Base-by-base conservation (phyloP, 2,329 filamentous ascomycete species). In the Microcyclosporella mali region DNA sequence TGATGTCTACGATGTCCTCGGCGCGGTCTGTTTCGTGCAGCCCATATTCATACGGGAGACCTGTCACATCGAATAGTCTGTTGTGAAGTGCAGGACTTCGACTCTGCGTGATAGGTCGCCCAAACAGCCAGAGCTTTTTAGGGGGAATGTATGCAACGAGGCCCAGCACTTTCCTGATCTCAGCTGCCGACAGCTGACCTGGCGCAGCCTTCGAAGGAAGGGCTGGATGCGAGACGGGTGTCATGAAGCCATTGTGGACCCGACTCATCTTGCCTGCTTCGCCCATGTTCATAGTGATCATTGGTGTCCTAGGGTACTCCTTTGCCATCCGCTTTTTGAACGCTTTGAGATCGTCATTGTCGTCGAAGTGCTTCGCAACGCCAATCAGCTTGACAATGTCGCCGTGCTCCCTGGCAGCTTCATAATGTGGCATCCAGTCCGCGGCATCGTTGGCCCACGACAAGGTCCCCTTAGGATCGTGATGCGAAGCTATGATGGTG, bases 221-320 rank as follows among this genome's bases (percentile, higher is more conserved):
- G 10, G 77, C 77, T 1, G 88, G 85, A 63, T 97, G 92, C 2
- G 88, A 88, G 11, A 98, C 92, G 0, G 92, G 92, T 0, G 92
- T 97, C 71, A 98, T 80, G 71, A 97, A 97, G 21, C 78, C 74
- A 66, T 98, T 98, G 45, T 94, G 71, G 33, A 98, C 83, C 27
- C 92, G 82, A 59, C 88, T 95, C 32, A 95, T 75, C 68, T 95
- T 92, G 37, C 92, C 92, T 18, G 78, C 72, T 36, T 79, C 73
- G 21, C 90, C 89, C 90, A 98, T 97, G 67, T 98, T 98, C 62
- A 98, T 84, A 1, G 85, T 88, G 55, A 98, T 95, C 42, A 98
- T 70, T 1, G 89, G 90, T n/a, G 81, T 80, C 4, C 56, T 52
- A 40, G 84, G 74, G 59, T 94, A 84, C 1, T 85, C 77, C 17